A percentile compares a stretch with the other conserved stretches of the same genome.
These are phyloP conservation scores for Oenanthe sinensis DNA, from an alignment of 129 eudicot species.

Conservation along the genomic window DNA sequence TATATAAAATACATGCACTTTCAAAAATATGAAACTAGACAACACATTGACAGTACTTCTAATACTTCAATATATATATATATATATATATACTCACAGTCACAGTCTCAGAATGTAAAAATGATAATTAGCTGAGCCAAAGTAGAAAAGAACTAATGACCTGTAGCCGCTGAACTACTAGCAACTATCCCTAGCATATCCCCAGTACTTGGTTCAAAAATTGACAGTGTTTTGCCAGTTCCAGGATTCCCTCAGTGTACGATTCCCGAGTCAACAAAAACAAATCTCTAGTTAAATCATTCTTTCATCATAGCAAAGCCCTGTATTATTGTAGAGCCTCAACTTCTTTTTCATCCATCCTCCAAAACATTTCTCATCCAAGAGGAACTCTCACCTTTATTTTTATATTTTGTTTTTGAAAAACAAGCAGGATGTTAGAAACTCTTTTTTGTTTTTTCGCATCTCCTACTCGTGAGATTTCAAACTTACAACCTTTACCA, in stretches of 20 bases:
- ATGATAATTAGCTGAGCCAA: neutral
- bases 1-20: neutral
- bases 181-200: too few relatives aligned
- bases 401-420: too few relatives aligned
- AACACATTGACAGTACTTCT: neutral
- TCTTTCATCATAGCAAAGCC: constrained; percentile 64
- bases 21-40: neutral
- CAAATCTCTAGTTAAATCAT: constrained; percentile 52
- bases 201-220: constrained; percentile 11
- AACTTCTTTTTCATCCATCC: constrained; percentile 52
- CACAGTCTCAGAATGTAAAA: neutral
- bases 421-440: too few relatives aligned
- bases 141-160: too few relatives aligned
- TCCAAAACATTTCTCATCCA: constrained; percentile 65
- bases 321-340: constrained; percentile 55
- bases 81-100: neutral
- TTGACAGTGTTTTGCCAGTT: constrained; percentile 37
- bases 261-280: constrained; percentile 45
- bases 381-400: constrained; percentile 31
- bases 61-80: neutral
- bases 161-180: too few relatives aligned
- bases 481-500: too few relatives aligned
- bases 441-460: too few relatives aligned
- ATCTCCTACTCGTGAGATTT: too few relatives aligned
- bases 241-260: constrained; percentile 49